A percentile compares a stretch with the other conserved stretches of the same genome.
These are phyloP conservation scores for Phytopythium sindhum DNA, from an alignment of 352 stramenopile species.

Conservation along the genomic window DNA sequence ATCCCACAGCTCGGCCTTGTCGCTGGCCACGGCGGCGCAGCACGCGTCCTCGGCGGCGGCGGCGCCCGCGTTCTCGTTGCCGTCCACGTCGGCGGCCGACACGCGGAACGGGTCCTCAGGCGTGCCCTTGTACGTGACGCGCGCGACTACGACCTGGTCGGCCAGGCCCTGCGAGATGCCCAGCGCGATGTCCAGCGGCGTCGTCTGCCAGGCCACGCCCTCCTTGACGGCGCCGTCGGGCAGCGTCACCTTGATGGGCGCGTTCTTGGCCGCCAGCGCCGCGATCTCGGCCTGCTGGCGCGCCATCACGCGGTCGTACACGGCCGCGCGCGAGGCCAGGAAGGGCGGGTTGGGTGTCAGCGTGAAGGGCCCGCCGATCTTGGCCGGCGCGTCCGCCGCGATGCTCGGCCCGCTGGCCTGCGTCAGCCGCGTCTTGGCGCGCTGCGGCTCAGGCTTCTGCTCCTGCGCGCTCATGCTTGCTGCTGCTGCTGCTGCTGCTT, in stretches of 20 bases:
- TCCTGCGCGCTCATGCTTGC: slow-evolving; percentile 6
- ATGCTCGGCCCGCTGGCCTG: slow-evolving; percentile 71
- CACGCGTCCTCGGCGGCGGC: slow-evolving; percentile 32
- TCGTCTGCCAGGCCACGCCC: slow-evolving; percentile 92
- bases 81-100: slow-evolving; percentile 85
- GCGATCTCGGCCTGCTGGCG: slow-evolving; percentile 64
- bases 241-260: slow-evolving; percentile 95
- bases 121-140: slow-evolving; percentile 83
- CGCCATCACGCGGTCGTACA: slow-evolving; percentile 88
- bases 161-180: slow-evolving; percentile 95
- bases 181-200: slow-evolving; percentile 95
- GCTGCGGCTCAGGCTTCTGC: slow-evolving; percentile 32
- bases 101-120: slow-evolving; percentile 76
- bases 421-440: slow-evolving; percentile 77
- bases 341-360: slow-evolving; percentile 84
- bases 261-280: slow-evolving; percentile 76
- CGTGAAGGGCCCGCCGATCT: slow-evolving; percentile 84
- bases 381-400: slow-evolving; percentile 38
- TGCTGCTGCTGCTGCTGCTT: not conserved
- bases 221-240: slow-evolving; percentile 95
- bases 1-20: slow-evolving; percentile 93
- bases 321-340: slow-evolving; percentile 61
- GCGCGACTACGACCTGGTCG: slow-evolving; percentile 91
- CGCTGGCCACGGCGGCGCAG: slow-evolving; percentile 43
- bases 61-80: slow-evolving; percentile 71